Evolutionary conservation across 257 asterid genomes (phyloP), one percentile per base, ranked within the genome.

Genomic region (Petunia axillaris): DNA sequence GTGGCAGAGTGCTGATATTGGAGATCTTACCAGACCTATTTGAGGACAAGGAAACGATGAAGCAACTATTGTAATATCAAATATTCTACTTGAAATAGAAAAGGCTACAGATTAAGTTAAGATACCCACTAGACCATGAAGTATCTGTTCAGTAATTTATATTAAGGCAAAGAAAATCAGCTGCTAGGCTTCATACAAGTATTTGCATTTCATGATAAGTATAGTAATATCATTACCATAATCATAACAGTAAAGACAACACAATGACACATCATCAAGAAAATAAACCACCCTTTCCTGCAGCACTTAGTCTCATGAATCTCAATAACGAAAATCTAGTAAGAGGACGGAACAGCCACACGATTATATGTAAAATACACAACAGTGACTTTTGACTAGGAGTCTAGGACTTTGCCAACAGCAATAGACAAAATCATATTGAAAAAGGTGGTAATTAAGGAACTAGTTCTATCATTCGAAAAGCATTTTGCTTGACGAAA

Each of bases 1-100:
- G 99, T 60, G 99, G 97, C 1, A 93, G 91, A 3, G 95, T 95
- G 97, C 92, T 66, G 93, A 82, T 79, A 93, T 88, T 44, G 99
- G 98, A 83, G 99, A 95, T 85, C 99, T 83, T 80, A 95, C 96
- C 79, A 91, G 76, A 59, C 97, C 98, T 85, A 64, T 64, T 5
- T 25, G 39, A 63, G 52, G 59, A 10, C 25, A 14, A 46, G 59
- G 15, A 8, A 13, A 65, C 41, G 71, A 41, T 44, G 74, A 41
- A 46, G 3, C 38, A 4, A 43, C 25, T 78, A 78, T 36, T 64
- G 0, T n/a, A 64, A 0, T 36, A 46, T 25, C 5, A 13, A 64
- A 13, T 5, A 8, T 60, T 63, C 13, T 37, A 46, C 5, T 1
- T 78, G 40, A 48, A 46, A 70, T 13, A 70, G 0, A 0, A 70